Base-by-base conservation (phyloP, 208 protist species). In the Trypanosoma theileri region DNA sequence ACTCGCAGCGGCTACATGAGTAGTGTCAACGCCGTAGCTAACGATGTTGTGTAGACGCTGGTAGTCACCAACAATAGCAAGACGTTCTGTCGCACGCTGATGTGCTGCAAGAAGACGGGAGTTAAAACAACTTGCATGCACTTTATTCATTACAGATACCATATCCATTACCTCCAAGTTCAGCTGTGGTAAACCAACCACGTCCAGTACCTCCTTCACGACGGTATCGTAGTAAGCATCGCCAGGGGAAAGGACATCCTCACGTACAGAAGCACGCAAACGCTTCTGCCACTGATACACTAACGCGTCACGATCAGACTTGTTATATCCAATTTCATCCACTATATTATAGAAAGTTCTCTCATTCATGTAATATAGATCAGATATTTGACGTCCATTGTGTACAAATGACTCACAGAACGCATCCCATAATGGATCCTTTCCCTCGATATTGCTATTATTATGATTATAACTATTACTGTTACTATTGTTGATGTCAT, bases 51-150 rank as follows among this genome's bases (percentile, higher is more conserved):
- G 64, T 19, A 91, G 59, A 16, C 59, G 60, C 28, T 71, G 52
- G 40, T 68, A 69, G 26, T 88, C 82, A 26, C 87, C 87, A 14
- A 90, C 76, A 24, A 93, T 74, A 28, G 79, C 80, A 21, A 88
- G 77, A 4, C 84, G 76, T 66, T 90, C 84, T 16, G 77, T 81
- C 58, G 63, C 75, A 14, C 56, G 50, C 57, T 77, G 59, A 48
- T 79, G 81, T 13, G 82, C 71, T 24, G 44, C 13, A 60, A 59
- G 45, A 17, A 77, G 71, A 14, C 75, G 66, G 0, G 35, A 44
- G 14, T 74, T 66, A 55, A 91, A 91, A 40, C 67, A 75, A 12
- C 66, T 63, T 55, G 81, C 61, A 31, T 93, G 88, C 69, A 89
- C 82, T n/a, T 62, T 65, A 65, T 93, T 84, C 40, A 72, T 71